Base-by-base conservation (phyloP, 2,329 filamentous ascomycete species). In the Clathrospora elynae region DNA sequence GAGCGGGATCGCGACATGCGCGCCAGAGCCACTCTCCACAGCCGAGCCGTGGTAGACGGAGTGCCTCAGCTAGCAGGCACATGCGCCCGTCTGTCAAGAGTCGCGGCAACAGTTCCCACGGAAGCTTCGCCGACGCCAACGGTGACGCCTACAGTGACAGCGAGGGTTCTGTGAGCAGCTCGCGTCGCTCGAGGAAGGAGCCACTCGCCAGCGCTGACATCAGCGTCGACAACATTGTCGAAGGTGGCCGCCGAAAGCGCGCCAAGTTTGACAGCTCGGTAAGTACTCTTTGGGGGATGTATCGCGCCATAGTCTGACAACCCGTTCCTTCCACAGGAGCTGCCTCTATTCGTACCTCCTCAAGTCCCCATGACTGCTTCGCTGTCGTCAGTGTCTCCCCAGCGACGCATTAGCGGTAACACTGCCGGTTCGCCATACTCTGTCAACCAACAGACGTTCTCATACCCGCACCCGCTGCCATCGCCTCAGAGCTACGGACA, bases 211-310 rank as follows among this genome's bases (percentile, higher is more conserved):
- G 90, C 68, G 95, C 93, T 11, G 93, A 99, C 60, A 99, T 99
- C 66, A 97, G 92, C 69, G 83, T 96, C 58, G 91, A 96, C 60
- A 99, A 99, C 69, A 97, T 99, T 71, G 88, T 99, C 49, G 92
- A 97, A 73, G 93, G 95, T 66, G 91, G 92, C 57, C 86, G 93
- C 71, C 86, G 93, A 67, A 96, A 97, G 78, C 84, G 90, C 66
- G 89, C 92, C 62, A 96, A 96, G 73, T 86, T 86, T 75, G 92
- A 97, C 72, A 97, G 92, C 76, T 96, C 92, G 73, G 92, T 97
- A 86, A 85, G 92, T 79, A 42, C 31, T 53, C 29, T 39, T 32
- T 45, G 29, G 29, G 41, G 33, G 32, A 46, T 44, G 32, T 38
- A 36, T 30, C 48, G 39, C 42, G 35, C 50, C 54, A 12, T 33